Conservation (phyloP, 805 yeast genomes). For the Saturnispora besseyi region DNA sequence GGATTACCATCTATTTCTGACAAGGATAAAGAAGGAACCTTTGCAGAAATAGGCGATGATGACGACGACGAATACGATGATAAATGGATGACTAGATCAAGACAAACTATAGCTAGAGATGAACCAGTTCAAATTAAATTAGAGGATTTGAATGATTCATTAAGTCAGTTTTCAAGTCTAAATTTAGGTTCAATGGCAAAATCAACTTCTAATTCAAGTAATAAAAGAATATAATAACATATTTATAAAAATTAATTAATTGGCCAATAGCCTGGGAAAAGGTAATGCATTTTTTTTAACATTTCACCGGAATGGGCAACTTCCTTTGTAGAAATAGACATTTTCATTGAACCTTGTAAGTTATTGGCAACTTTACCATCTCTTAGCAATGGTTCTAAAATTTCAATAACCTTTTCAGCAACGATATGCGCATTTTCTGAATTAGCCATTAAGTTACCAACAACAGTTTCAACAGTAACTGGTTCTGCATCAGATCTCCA, state of each 20-base stretch:
- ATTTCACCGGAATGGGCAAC: conserved; percentile 64
- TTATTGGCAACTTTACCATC: conserved; percentile 60
- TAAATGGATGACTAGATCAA: not conserved
- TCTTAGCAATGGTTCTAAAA: conserved; percentile 52
- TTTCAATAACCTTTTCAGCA: conserved; percentile 60
- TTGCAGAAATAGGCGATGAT: conserved; percentile 6
- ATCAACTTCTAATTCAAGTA: not conserved
- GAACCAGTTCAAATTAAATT: conserved; percentile 5
- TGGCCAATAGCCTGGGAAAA: conserved; percentile 91
- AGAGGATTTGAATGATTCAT: conserved; percentile 1
- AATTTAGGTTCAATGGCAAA: not conserved
- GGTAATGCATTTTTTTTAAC: conserved; percentile 69
- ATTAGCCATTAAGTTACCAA: conserved; percentile 82
- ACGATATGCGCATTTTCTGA: conserved; percentile 74
- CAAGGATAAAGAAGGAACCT: not conserved
- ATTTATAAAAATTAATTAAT: conserved; percentile 6
- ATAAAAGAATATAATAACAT: not conserved
- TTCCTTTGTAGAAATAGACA: conserved; percentile 69
- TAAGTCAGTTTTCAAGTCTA: not conserved
- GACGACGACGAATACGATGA: conserved; percentile 2
- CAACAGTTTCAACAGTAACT: conserved; percentile 96
- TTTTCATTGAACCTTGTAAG: conserved; percentile 69
- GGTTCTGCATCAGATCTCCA: conserved; percentile 96
- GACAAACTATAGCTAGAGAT: not conserved
- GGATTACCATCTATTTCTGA: conserved; percentile 28